Base-by-base conservation (phyloP, 2,329 filamentous ascomycete genomes). In the Colletotrichum sp. region DNA sequence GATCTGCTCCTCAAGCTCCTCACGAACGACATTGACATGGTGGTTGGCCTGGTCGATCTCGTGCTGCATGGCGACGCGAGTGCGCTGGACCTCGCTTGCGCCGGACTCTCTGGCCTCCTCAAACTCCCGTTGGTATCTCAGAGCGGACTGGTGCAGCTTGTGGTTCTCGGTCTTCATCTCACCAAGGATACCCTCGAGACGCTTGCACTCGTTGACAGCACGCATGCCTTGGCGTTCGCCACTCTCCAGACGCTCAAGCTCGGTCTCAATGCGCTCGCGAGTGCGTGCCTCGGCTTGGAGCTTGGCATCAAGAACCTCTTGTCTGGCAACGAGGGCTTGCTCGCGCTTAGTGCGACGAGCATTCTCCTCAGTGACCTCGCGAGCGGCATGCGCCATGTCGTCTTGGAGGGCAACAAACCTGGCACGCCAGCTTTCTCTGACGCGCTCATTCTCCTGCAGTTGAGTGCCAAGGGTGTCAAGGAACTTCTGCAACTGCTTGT, bases 351-450 rank as follows among this genome's bases (percentile, higher is more conserved):
- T 92, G 86, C 94, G 96, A 43, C 91, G 90, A 34, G 94, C 92
- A 82, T 96, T 96, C 82, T 99, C 96, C 80, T 95, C 92, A 26
- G 94, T 93, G 77, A 98, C 92, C 77, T 98, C 94, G 63, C 92
- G 92, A 69, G 95, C 93, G 65, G 95, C 95, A 72, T 89, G 89
- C 36, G 93, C 91, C 93, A 99, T 96, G 79, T 98, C 95, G 78
- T 95, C 92, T 84, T 99, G 96, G 52, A 99, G 88, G 75, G 92
- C 92, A 79, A 96, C 92, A 81, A 98, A 94, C 84, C 97, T 98
- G 83, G 89, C 89, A 79, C 95, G 93, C 91, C 98, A 96, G 76
- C 90, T 92, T 82, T 98, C 95, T 74, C 96, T 93, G 75, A 98
- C 91, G 78, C 94, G 92, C 81, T 96, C 93, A 81, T 95, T 96